Evolutionary conservation across 78 protist species (phyloP).

Genomic region (Dictyostelium purpureum): DNA sequence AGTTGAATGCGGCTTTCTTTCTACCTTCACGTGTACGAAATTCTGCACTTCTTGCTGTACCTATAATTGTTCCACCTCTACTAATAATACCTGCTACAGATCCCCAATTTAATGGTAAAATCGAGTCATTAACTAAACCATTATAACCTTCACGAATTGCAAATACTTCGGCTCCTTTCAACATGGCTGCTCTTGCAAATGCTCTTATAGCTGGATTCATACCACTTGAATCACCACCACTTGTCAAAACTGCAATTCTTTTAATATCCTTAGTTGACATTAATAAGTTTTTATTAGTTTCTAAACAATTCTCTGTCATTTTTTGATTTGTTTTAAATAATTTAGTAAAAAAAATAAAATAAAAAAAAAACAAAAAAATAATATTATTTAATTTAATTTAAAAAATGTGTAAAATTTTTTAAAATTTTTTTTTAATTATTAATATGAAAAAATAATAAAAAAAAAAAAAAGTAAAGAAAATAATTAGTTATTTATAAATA

Average conservation of each 20-base stretch:
- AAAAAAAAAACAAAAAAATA: too few relatives aligned
- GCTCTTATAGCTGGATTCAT: slow-evolving; percentile 86
- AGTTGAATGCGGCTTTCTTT: slow-evolving; percentile 79
- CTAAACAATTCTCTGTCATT: too few relatives aligned
- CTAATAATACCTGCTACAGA: slow-evolving; percentile 60
- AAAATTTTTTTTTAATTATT: too few relatives aligned
- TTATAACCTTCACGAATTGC: slow-evolving; percentile 86
- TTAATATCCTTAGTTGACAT: too few relatives aligned
- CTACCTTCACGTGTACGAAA: slow-evolving; percentile 86
- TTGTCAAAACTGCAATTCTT: slow-evolving; percentile 76
- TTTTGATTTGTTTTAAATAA: too few relatives aligned
- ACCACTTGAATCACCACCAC: slow-evolving; percentile 85
- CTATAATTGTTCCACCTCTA: slow-evolving; percentile 90
- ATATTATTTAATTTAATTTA: too few relatives aligned
- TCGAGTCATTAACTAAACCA: slow-evolving; percentile 82
- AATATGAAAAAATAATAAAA: too few relatives aligned
- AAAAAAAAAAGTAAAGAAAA: too few relatives aligned
- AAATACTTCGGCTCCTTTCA: slow-evolving; percentile 73
- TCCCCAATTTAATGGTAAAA: slow-evolving; percentile 68
- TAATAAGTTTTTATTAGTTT: too few relatives aligned
- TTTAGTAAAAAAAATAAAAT: too few relatives aligned
- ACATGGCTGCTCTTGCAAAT: slow-evolving; percentile 32
- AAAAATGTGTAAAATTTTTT: too few relatives aligned
- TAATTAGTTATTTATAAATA: too few relatives aligned
- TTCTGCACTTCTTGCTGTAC: slow-evolving; percentile 84